These are phyloP conservation scores for Naematelia encephala DNA, from an alignment of 768 basidiomycete genomes.

Conservation along the genomic window DNA sequence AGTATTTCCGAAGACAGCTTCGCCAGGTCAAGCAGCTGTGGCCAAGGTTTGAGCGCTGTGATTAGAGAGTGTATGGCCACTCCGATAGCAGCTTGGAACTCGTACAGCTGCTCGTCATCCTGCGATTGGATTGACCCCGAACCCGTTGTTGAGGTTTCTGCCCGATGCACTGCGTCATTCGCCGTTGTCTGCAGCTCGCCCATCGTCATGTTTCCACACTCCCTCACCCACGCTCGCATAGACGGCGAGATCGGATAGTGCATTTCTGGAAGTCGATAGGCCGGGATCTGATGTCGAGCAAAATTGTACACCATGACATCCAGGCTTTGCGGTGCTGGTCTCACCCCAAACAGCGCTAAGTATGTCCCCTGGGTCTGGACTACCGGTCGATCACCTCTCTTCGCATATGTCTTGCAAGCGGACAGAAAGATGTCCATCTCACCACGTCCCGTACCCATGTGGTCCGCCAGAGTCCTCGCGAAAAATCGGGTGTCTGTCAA, in stretches of 20 bases:
- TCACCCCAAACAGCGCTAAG: conserved; percentile 49
- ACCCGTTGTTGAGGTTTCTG: conserved; percentile 25
- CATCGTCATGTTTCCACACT: conserved; percentile 39
- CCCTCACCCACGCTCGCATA: conserved; percentile 42
- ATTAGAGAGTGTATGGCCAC: conserved; percentile 49
- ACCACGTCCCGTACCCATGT: conserved; percentile 43
- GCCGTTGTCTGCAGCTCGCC: conserved; percentile 34
- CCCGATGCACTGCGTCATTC: conserved; percentile 37
- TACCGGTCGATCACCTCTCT: conserved; percentile 48
- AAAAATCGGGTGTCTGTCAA: conserved; percentile 50
- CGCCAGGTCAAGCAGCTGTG: conserved; percentile 40
- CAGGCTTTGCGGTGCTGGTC: conserved; percentile 31
- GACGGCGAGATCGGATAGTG: conserved; percentile 32
- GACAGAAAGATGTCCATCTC: conserved; percentile 49
- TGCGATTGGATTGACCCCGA: conserved; percentile 20
- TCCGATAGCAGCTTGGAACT: conserved; percentile 48
- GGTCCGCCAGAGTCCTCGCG: conserved; percentile 41
- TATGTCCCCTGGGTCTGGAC: conserved; percentile 51
- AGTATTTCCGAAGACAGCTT: conserved; percentile 47
- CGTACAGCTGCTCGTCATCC: conserved; percentile 41
- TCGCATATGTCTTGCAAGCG: conserved; percentile 51
- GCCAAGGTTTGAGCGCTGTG: conserved; percentile 44
- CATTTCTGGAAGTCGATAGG: conserved; percentile 51
- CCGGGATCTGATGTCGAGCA: conserved; percentile 51
- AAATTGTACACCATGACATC: conserved; percentile 52